These are phyloP conservation scores for Kuraishia ogatae DNA, from an alignment of 805 yeast species.

Conservation along the genomic window DNA sequence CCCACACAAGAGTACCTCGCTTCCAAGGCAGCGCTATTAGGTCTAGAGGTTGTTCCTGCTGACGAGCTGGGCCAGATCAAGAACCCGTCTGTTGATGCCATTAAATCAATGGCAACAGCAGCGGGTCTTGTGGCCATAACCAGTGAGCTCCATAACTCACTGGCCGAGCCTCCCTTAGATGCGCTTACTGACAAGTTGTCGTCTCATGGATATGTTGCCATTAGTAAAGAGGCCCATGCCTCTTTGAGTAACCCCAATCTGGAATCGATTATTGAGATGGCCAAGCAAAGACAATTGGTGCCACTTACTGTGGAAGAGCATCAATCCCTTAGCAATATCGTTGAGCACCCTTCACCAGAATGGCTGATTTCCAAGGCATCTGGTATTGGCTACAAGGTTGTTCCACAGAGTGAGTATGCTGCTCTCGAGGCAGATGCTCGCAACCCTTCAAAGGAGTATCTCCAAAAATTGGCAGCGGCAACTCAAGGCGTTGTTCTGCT, in stretches of 20 bases:
- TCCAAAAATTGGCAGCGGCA: background rate
- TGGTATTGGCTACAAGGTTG: conserved; percentile 4
- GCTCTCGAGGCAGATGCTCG: background rate
- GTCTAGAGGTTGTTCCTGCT: conserved; percentile 2
- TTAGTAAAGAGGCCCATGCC: background rate
- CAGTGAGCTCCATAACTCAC: background rate
- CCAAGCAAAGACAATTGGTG: background rate
- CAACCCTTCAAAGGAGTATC: background rate
- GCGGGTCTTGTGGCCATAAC: background rate
- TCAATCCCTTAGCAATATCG: background rate
- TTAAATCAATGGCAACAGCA: background rate
- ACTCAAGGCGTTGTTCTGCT: background rate
- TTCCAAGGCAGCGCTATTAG: conserved; percentile 10
- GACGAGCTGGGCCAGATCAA: background rate
- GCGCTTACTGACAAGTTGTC: background rate
- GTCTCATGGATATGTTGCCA: background rate
- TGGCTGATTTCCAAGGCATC: background rate
- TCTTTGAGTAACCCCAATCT: background rate
- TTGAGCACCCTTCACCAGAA: conserved; percentile 8
- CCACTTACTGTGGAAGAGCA: background rate
- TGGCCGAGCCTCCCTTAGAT: background rate
- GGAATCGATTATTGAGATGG: background rate
- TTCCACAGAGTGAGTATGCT: conserved; percentile 2
- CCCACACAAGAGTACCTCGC: conserved; percentile 14
- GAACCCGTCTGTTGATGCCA: conserved; percentile 2